Evolutionary conservation across 768 basidiomycete genomes (phyloP).

Genomic region (Hortiboletus flavorubellus): DNA sequence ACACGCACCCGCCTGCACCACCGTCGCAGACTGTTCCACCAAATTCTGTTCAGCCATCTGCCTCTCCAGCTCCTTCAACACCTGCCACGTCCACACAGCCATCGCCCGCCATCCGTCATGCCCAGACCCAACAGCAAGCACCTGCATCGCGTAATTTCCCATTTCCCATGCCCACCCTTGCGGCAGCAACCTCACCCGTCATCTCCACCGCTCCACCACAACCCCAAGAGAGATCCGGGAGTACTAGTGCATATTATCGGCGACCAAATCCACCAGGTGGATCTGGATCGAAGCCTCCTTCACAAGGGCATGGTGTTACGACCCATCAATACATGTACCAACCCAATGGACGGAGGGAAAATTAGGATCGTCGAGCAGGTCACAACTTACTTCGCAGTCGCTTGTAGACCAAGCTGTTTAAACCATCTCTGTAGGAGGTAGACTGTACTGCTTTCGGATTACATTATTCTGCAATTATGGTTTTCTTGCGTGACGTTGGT

Average conservation of each 20-base stretch:
- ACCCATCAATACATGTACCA: constrained; percentile 47
- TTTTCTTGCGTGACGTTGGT: constrained; percentile 16
- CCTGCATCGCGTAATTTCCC: constrained; percentile 38
- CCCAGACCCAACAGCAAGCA: constrained; percentile 30
- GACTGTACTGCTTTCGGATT: constrained; percentile 9
- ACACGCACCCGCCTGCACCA: constrained; percentile 31
- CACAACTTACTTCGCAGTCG: constrained; percentile 5
- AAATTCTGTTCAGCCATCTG: constrained; percentile 24
- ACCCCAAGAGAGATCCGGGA: constrained; percentile 26
- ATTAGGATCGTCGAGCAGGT: constrained; percentile 8
- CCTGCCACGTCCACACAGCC: constrained; percentile 32
- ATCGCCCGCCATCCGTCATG: constrained; percentile 34
- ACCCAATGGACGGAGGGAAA: constrained; percentile 38
- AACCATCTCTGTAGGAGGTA: background rate
- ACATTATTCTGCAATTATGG: constrained; percentile 10
- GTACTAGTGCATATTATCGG: constrained; percentile 52
- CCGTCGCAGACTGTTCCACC: constrained; percentile 29
- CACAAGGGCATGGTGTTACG: constrained; percentile 26
- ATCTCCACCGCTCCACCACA: constrained; percentile 43
- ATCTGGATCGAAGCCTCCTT: constrained; percentile 22
- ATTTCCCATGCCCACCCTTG: constrained; percentile 75
- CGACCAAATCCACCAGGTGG: constrained; percentile 33
- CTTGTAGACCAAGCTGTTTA: constrained; percentile 1
- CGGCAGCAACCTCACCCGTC: constrained; percentile 57
- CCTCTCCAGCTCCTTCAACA: constrained; percentile 35